phyloP scores from a whole-genome alignment of 75 land plant genomes.

The Ceratopteris richardii region DNA sequence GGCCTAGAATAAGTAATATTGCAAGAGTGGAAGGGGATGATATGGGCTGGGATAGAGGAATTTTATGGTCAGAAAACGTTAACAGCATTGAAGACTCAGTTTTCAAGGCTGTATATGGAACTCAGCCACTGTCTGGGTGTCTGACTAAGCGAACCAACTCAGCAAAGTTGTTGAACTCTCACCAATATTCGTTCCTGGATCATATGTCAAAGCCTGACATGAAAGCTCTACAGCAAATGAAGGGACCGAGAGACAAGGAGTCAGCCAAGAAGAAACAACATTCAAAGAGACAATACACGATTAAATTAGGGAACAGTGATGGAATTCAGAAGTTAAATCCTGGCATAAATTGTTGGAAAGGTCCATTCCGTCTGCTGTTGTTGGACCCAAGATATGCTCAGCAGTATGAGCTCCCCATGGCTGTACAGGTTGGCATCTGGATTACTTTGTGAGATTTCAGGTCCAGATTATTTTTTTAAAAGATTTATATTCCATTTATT shows the following conservation, averaged over 20 bases:
- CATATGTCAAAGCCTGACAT: neutral
- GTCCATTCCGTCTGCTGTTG: conserved; percentile 76
- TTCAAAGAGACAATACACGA: conserved; percentile 10
- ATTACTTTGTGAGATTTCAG: neutral
- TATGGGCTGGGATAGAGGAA: conserved; percentile 35
- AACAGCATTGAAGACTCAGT: neutral
- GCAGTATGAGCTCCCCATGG: conserved; percentile 54
- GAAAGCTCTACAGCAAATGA: neutral
- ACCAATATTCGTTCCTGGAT: neutral
- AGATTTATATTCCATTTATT: too few species aligned
- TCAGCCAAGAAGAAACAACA: too few species aligned
- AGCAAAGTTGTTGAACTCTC: neutral
- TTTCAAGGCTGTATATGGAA: conserved; percentile 2
- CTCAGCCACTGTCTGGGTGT: neutral
- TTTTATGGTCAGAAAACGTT: conserved; percentile 29
- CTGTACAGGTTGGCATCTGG: conserved; percentile 57
- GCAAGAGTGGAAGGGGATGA: conserved; percentile 86
- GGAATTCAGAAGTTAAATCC: neutral
- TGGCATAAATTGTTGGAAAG: conserved; percentile 43
- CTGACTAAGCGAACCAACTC: neutral
- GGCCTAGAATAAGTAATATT: conserved; percentile 78
- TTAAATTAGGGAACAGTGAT: conserved; percentile 8
- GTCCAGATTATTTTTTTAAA: too few species aligned
- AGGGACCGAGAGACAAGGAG: too few species aligned
- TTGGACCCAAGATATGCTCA: conserved; percentile 57